phyloP scores from a whole-genome alignment of 352 stramenopile genomes.

The Globisporangium megalacanthum region DNA sequence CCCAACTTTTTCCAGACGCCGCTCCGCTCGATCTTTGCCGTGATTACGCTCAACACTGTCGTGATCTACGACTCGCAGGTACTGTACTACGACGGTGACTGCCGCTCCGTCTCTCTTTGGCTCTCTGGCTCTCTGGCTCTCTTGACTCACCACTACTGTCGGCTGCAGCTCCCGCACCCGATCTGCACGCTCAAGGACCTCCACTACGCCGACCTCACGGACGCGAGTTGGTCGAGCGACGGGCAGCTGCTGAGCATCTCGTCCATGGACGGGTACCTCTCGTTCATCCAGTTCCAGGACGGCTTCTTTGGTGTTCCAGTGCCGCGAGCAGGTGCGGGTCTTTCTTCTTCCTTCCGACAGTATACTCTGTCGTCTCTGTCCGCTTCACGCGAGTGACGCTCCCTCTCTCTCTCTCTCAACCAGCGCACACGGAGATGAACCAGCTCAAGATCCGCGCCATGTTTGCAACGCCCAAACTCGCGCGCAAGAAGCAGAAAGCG shows the following conservation, averaged over 20 bases:
- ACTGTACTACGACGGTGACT: constrained; percentile 1
- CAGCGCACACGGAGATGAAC: constrained; percentile 42
- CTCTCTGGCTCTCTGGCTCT: background rate
- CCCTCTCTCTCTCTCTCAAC: background rate
- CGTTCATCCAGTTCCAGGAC: constrained; percentile 88
- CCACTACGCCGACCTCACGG: constrained; percentile 94
- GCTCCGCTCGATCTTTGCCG: constrained; percentile 89
- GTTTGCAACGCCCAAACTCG: constrained; percentile 56
- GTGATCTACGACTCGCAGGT: constrained; percentile 95
- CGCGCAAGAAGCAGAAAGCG: constrained; percentile 50
- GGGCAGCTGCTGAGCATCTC: constrained; percentile 89
- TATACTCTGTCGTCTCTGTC: background rate
- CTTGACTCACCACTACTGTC: constrained; percentile 6
- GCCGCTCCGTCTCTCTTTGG: background rate
- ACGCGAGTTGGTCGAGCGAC: constrained; percentile 90
- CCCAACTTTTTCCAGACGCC: constrained; percentile 77
- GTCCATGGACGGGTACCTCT: constrained; percentile 96
- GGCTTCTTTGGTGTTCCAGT: constrained; percentile 73
- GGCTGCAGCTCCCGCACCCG: constrained; percentile 58
- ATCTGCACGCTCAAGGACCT: constrained; percentile 88
- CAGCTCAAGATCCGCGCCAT: constrained; percentile 46
- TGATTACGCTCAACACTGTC: constrained; percentile 92
- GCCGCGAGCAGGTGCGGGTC: constrained; percentile 6
- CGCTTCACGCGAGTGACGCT: background rate
- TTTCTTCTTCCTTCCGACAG: background rate